Base-by-base conservation (phyloP, 352 stramenopile species). In the Globisporangium uncinulatum region DNA sequence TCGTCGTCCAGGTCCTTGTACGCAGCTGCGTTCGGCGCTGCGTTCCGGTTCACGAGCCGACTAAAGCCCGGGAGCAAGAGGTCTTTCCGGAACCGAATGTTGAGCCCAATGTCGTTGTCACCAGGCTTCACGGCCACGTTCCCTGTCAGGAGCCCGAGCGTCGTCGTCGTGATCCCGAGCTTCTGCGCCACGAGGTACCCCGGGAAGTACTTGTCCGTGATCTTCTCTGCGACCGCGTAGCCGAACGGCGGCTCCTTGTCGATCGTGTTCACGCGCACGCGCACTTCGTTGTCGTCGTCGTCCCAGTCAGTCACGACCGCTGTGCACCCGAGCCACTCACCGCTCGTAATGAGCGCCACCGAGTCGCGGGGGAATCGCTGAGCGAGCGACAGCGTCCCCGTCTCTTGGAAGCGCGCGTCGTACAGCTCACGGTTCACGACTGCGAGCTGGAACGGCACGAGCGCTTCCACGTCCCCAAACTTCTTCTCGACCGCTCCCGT, bases 231-330 rank as follows among this genome's bases (percentile, higher is more conserved):
- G 51, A 99, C 94, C 7, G 92, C 86, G 47, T 98, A 90, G 17
- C 96, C 97, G 76, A 99, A 99, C n/a, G 96, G 96, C 10, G 95
- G 94, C 69, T 92, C 81, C 57, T 80, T 79, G 50, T 99, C 96
- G 57, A 97, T 94, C 20, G 94, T 96, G 46, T 96, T 80, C 13
- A 97, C 80, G 52, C 88, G 65, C 10, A 98, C 91, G 19, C 89
- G 95, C 4, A 98, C 92, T 51, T 70, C 64, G 57, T 94, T 86
- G 17, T 97, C 74, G 1, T 70, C 64, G 48, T 84, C 71, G 52
- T 79, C 61, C 15, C 68, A 65, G 9, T 71, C 64, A 49, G 78
- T 69, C 15, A 90, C 83, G 13, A 96, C 73, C 39, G 97, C 92
- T 3, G 75, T 92, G 42, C 96, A 98, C 15, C 85, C 81, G 45